These are phyloP conservation scores for Candida palmyrensis DNA, from an alignment of 805 yeast species.

Conservation along the genomic window DNA sequence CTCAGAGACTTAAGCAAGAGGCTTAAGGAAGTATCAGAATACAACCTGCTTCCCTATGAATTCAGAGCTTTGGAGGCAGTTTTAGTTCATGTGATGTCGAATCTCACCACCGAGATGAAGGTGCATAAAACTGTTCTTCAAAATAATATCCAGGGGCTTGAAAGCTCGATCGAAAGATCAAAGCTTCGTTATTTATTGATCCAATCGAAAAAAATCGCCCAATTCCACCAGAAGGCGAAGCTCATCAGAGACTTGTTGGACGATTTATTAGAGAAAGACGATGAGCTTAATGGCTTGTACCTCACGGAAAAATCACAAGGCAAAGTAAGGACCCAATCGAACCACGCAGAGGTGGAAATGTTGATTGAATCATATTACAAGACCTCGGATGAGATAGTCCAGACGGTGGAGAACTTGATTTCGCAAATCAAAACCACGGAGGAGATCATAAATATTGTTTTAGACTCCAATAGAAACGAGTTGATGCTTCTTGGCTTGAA, in stretches of 20 bases:
- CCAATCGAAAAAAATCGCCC: conserved; percentile 78
- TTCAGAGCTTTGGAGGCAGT: conserved; percentile 87
- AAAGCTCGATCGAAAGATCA: conserved; percentile 73
- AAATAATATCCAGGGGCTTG: conserved; percentile 72
- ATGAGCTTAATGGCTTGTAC: conserved; percentile 76
- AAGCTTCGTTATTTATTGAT: conserved; percentile 73
- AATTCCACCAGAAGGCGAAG: conserved; percentile 78
- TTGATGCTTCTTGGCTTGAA: conserved; percentile 82
- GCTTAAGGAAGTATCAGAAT: conserved; percentile 26
- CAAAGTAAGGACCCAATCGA: conserved; percentile 44
- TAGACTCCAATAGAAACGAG: conserved; percentile 92
- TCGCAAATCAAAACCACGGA: conserved; percentile 90
- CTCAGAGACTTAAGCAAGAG: conserved; percentile 37
- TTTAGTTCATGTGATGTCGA: conserved; percentile 71
- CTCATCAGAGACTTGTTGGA: conserved; percentile 80
- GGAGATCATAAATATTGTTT: conserved; percentile 86
- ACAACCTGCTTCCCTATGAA: conserved; percentile 65
- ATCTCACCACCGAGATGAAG: conserved; percentile 80
- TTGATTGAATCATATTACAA: conserved; percentile 85
- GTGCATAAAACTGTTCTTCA: conserved; percentile 74
- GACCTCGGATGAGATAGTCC: conserved; percentile 92
- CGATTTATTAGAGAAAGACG: conserved; percentile 83
- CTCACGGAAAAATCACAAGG: conserved; percentile 56
- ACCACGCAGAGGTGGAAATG: conserved; percentile 86
- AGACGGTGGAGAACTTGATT: conserved; percentile 69